Base-by-base conservation (phyloP, 306 rosid genomes). In the Citrullus amarus region DNA sequence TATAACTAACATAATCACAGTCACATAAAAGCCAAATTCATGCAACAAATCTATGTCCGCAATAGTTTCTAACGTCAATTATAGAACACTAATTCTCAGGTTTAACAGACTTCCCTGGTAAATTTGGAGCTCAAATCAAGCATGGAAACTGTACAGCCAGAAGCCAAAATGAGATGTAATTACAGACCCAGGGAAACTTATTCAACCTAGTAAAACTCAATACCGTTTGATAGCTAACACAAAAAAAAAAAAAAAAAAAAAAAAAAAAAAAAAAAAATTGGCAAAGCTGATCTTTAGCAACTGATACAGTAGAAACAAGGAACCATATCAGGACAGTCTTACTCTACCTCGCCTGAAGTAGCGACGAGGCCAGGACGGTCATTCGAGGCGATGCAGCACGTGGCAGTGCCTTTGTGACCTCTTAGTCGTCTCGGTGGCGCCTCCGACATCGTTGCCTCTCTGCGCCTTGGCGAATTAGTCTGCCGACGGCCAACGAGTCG, bases 341-440 rank as follows among this genome's bases (percentile, higher is more conserved):
- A 62, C 28, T 17, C 30, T 36, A 11, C 75, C 88, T 94, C 96
- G 84, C 89, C 95, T 69, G 96, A 82, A 83, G 97, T 89, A 85
- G 87, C 90, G 73, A 92, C 83, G 77, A 90, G 70, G 36, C 87
- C 88, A 16, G 96, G 96, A 6, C 85, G 81, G 82, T 79, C 69
- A 53, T 78, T 86, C 6, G 98, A 92, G 85, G 95, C 83, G 81
- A 92, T 76, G 86, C 98, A 94, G 85, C 88, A 89, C 56, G 92
- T 89, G 38, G 90, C 84, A 39, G 92, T 82, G 82, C 80, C 91
- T 36, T 81, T 81, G 91, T 94, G 97, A 61, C 97, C 97, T 82
- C 28, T 90, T 28, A 94, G 87, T 63, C 87, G 77, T 79, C 97
- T 90, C 32, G 88, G 82, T 6, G 82, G 87, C 13, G 76, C 74